phyloP scores from a whole-genome alignment of 2,329 filamentous ascomycete genomes.

The Talaromyces marneffei region DNA sequence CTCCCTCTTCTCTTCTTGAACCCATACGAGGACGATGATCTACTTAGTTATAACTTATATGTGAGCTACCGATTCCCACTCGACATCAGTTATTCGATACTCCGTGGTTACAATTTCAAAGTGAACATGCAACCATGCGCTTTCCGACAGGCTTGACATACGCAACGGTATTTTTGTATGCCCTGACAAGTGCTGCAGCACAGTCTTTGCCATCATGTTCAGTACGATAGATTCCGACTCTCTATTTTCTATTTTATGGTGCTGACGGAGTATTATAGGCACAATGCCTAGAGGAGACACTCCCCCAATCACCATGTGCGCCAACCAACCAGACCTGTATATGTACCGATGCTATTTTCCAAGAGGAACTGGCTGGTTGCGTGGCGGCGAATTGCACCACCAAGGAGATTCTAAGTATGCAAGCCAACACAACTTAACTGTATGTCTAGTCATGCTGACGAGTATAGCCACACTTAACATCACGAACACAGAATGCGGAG shows the following conservation, averaged over 20 bases:
- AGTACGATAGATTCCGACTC: background rate
- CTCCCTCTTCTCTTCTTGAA: background rate
- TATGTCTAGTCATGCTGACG: background rate
- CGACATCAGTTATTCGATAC: background rate
- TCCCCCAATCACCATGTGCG: background rate
- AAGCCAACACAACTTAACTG: background rate
- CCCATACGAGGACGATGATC: background rate
- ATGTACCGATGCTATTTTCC: background rate
- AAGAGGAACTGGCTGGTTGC: background rate
- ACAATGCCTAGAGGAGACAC: background rate
- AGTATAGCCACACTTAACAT: background rate
- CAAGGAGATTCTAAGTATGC: background rate
- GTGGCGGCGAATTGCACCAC: slow-evolving; percentile 1
- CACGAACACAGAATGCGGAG: slow-evolving; percentile 4
- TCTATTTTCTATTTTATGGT: background rate
- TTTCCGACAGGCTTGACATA: background rate
- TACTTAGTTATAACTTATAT: no score
- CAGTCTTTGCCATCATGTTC: background rate
- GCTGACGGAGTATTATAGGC: background rate
- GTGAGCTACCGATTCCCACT: background rate
- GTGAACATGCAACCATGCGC: background rate
- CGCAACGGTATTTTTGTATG: background rate
- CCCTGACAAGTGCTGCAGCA: background rate
- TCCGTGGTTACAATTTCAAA: background rate
- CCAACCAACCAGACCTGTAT: slow-evolving; percentile 5